Percentiles rank a stretch among this genome's conserved stretches.
Evolutionary conservation across 2,329 filamentous ascomycete genomes (phyloP).

Genomic region (Penicillium palitans): DNA sequence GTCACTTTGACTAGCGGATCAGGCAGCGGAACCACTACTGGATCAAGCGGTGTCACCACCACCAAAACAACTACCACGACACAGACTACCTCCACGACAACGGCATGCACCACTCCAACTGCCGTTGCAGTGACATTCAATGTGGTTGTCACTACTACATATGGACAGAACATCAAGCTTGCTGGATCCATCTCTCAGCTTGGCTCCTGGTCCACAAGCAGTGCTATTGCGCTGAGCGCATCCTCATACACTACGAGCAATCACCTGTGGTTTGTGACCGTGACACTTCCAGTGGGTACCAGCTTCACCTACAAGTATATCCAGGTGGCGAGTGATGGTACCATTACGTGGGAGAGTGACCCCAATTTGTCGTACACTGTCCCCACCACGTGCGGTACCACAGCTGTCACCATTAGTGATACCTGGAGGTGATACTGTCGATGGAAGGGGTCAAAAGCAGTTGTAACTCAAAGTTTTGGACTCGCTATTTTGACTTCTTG

Average conservation of each 20-base stretch:
- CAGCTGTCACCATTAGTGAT: slow-evolving; percentile 37
- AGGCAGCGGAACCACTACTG: slow-evolving; percentile 9
- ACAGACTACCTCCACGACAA: slow-evolving; percentile 32
- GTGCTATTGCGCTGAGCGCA: slow-evolving; percentile 59
- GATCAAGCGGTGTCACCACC: slow-evolving; percentile 10
- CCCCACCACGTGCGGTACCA: slow-evolving; percentile 37
- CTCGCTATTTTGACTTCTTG: background rate
- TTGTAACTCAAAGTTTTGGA: background rate
- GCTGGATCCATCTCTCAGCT: slow-evolving; percentile 60
- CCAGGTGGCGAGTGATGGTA: slow-evolving; percentile 8
- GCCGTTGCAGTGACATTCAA: slow-evolving; percentile 63
- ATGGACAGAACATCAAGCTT: slow-evolving; percentile 66
- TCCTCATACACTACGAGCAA: slow-evolving; percentile 59
- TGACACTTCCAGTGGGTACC: slow-evolving; percentile 57
- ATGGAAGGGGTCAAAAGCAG: background rate
- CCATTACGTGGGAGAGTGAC: slow-evolving; percentile 14
- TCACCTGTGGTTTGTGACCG: slow-evolving; percentile 61
- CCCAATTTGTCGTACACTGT: slow-evolving; percentile 46
- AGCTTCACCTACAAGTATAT: slow-evolving; percentile 41
- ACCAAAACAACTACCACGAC: slow-evolving; percentile 17
- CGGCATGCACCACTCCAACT: slow-evolving; percentile 14
- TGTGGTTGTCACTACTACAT: slow-evolving; percentile 57
- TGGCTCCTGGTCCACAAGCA: slow-evolving; percentile 61
- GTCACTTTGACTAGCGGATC: slow-evolving; percentile 25
- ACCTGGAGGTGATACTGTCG: slow-evolving; percentile 34